These are phyloP conservation scores for Candida sanyaensis DNA, from an alignment of 1,139 yeast species.

Conservation along the genomic window DNA sequence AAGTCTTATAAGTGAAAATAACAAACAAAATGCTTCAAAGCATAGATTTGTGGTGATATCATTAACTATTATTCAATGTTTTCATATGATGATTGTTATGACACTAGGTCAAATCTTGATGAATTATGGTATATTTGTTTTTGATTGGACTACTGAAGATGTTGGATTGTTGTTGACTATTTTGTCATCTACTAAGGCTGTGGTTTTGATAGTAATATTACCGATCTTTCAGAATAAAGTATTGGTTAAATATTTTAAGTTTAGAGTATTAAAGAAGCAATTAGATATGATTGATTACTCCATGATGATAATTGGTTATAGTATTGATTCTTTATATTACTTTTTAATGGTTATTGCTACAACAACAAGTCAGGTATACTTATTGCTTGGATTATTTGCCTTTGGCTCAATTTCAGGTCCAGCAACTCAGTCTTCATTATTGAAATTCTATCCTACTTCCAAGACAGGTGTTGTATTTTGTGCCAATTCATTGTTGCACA, in stretches of 20 bases:
- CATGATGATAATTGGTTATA: conserved; percentile 18
- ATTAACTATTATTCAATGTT: conserved; percentile 40
- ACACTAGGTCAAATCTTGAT: conserved; percentile 42
- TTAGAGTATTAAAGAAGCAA: conserved; percentile 38
- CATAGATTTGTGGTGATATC: conserved; percentile 39
- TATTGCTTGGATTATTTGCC: conserved; percentile 35
- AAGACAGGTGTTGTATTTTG: conserved; percentile 44
- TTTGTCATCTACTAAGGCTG: conserved; percentile 45
- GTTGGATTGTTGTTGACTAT: conserved; percentile 60
- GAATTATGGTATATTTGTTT: conserved; percentile 58
- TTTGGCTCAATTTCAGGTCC: conserved; percentile 44
- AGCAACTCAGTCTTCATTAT: conserved; percentile 32
- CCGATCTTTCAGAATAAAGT: conserved; percentile 33
- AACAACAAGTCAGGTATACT: conserved; percentile 17
- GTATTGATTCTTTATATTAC: conserved; percentile 57
- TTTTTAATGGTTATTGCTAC: conserved; percentile 24
- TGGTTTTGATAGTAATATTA: conserved; percentile 30
- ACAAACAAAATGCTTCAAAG: conserved; percentile 13
- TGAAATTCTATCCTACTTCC: conserved; percentile 41
- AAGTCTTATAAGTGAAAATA: conserved; percentile 14
- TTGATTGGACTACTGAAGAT: conserved; percentile 59
- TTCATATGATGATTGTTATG: conserved; percentile 34
- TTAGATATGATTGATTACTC: conserved; percentile 60
- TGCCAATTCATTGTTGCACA: conserved; percentile 36
- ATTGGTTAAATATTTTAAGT: conserved; percentile 26